Evolutionary conservation across 208 protist species (phyloP).

Genomic region (Leishmania guyanensis): DNA sequence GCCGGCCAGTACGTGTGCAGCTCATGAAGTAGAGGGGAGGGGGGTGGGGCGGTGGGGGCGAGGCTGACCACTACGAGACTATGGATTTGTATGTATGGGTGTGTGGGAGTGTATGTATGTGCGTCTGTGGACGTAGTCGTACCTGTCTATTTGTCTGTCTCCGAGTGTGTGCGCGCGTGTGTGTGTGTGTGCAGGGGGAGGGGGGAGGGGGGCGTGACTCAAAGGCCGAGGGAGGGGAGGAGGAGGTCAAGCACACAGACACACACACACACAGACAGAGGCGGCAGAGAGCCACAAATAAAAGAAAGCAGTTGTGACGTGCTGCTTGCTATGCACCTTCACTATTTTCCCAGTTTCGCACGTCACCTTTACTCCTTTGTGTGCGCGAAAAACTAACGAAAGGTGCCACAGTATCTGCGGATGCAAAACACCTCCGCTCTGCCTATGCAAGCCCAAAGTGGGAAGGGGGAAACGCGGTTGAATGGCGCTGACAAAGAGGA

Average conservation of each 20-base stretch:
- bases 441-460: background rate
- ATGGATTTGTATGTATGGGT: background rate
- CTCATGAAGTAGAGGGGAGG: background rate
- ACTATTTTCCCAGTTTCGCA: background rate
- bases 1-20: background rate
- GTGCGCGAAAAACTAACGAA: background rate
- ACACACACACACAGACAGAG: background rate
- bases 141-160: background rate
- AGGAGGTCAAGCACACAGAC: background rate
- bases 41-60: background rate
- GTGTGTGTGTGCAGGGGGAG: no score
- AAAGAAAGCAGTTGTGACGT: background rate
- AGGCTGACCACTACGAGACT: background rate
- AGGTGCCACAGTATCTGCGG: background rate
- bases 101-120: constrained; percentile 7
- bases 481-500: background rate
- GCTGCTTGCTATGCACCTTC: background rate
- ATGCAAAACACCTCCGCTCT: background rate
- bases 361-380: no score
- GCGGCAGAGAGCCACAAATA: background rate
- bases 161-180: background rate
- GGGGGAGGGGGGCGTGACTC: background rate
- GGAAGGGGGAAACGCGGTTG: background rate
- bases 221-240: background rate
- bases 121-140: background rate